These are phyloP conservation scores for Amanita jacksonii DNA, from an alignment of 768 basidiomycete genomes.

Conservation along the genomic window DNA sequence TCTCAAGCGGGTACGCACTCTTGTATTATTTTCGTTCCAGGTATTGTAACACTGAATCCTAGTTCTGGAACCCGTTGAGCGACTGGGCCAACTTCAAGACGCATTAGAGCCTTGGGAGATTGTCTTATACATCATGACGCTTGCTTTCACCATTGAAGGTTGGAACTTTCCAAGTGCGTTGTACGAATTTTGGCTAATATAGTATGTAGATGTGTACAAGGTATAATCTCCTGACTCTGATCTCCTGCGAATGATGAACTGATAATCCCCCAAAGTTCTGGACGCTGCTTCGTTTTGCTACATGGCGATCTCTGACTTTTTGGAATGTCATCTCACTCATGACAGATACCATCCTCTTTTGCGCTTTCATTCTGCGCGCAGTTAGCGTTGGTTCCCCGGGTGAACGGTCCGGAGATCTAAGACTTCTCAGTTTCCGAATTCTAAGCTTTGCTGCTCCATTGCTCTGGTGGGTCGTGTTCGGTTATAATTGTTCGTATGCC, in stretches of 20 bases:
- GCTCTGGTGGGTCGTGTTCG: conserved; percentile 56
- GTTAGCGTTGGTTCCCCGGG: conserved; percentile 35
- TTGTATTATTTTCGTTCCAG: background rate
- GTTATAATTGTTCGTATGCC: background rate
- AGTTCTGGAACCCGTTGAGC: conserved; percentile 76
- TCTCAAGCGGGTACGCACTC: conserved; percentile 64
- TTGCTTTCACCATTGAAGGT: conserved; percentile 79
- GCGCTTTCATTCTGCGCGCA: conserved; percentile 70
- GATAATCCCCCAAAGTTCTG: conserved; percentile 37
- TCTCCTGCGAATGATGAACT: background rate
- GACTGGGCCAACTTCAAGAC: conserved; percentile 41
- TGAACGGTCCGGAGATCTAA: conserved; percentile 27
- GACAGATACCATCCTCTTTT: conserved; percentile 63
- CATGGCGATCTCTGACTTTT: conserved; percentile 75
- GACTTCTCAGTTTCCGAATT: conserved; percentile 75
- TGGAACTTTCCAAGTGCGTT: conserved; percentile 17
- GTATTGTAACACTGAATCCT: conserved; percentile 1
- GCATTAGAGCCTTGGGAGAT: conserved; percentile 77
- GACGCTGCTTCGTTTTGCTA: conserved; percentile 63
- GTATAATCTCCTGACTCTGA: conserved; percentile 21
- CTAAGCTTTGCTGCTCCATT: conserved; percentile 83
- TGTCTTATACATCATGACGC: conserved; percentile 65
- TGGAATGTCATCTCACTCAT: conserved; percentile 65
- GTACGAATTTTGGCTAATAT: background rate
- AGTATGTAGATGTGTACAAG: conserved; percentile 40